Evolutionary conservation across 176 grass and related monocot species (phyloP), one percentile per base, ranked within the genome.

Genomic region (Tillandsia fasciculata): DNA sequence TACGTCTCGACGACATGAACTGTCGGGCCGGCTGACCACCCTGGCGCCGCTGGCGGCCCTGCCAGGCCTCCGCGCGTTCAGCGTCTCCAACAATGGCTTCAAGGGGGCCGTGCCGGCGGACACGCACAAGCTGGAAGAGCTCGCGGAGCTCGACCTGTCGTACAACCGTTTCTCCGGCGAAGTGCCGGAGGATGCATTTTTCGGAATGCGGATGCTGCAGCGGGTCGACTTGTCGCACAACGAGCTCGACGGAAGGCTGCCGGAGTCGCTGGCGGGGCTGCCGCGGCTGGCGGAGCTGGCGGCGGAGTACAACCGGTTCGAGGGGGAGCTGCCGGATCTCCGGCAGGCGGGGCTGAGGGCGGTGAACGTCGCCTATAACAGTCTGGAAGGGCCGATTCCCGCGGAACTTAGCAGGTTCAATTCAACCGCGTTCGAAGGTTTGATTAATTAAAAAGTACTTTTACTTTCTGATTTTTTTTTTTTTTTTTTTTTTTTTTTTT

Each of bases 321-420:
- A 85, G 1, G 89, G 89, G 0, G 0, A 56, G 48, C 53, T 91
- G 69, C 89, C 89, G 27, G 78, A 85, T 48, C 69, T 91, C 49
- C 9, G 64, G 2, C 82, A 87, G 64, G 10, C n/a, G 49, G 48
- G 8, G 2, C 71, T 91, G 22, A 1, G n/a, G 11, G 3, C 12
- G 72, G 74, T 87, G 58, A 42, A 92, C 72, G 14, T 97, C 57
- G 54, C 81, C 13, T 7, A 81, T 27, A 92, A 97, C 79, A 72
- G 82, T 27, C 78, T 97, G 50, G 77, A 76, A 6, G 94, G 94
- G 1, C 72, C 78, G 0, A 70, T 97, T 57, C 89, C 94, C 1
- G 11, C 12, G 0, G 66, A 65, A 1, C 80, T 97, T 10, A 86
- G 11, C 12, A 63, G 52, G n/a, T 81, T 87, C 58, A 3, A 54